phyloP scores from a whole-genome alignment of 2,329 filamentous ascomycete species.

The Cladosporium sp. region DNA sequence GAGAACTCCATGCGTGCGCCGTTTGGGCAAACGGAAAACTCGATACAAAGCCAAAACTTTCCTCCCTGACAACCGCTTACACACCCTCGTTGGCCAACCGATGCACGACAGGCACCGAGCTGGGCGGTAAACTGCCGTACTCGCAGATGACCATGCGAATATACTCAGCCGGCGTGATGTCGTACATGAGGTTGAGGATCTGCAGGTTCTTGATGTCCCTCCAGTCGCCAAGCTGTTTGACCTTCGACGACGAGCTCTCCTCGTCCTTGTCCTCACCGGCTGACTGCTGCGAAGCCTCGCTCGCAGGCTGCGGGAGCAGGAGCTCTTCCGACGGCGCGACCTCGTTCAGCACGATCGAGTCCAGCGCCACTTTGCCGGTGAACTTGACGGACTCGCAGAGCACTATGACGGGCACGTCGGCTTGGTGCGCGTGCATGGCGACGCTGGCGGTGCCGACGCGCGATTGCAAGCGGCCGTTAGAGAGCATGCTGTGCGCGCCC shows the following conservation, averaged over 20 bases:
- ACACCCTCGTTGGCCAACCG: slow-evolving; percentile 36
- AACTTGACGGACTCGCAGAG: slow-evolving; percentile 96
- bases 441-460: slow-evolving; percentile 81
- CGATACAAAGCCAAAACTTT: not conserved
- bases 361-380: slow-evolving; percentile 78
- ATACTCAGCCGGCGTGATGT: slow-evolving; percentile 82
- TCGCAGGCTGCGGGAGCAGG: slow-evolving; percentile 20
- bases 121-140: slow-evolving; percentile 77
- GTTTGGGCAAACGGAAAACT: too few species aligned
- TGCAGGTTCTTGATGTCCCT: slow-evolving; percentile 54
- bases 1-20: too few species aligned
- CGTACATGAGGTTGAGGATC: slow-evolving; percentile 74
- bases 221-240: slow-evolving; percentile 45
- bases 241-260: slow-evolving; percentile 21
- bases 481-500: slow-evolving; percentile 90
- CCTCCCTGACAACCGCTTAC: not conserved
- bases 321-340: slow-evolving; percentile 70
- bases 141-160: slow-evolving; percentile 88
- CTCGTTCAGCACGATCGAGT: slow-evolving; percentile 92
- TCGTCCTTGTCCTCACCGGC: slow-evolving; percentile 17
- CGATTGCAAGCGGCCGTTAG: slow-evolving; percentile 85
- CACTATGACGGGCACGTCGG: slow-evolving; percentile 74
- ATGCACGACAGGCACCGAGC: slow-evolving; percentile 72
- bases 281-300: not conserved
- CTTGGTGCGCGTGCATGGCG: slow-evolving; percentile 71